A percentile compares a stretch with the other conserved stretches of the same genome.
Conservation (phyloP, 192 early-diverging fungal species). For the Lobosporangium transversale region DNA sequence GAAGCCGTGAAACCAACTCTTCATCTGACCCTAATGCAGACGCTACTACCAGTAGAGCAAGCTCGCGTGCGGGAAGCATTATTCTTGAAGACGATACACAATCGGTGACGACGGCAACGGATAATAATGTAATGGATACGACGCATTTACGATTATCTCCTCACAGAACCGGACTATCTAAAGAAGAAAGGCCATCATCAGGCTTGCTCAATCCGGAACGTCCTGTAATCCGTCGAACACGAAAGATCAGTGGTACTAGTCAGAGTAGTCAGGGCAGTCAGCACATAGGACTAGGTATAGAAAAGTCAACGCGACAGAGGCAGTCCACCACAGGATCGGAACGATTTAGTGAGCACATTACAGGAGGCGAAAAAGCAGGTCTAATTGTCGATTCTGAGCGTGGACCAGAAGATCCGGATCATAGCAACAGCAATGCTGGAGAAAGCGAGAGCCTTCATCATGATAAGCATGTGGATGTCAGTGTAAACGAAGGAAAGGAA, state of each 20-base stretch:
- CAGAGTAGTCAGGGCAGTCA: background rate
- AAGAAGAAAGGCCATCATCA: no score
- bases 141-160: no score
- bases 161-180: no score
- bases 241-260: slow-evolving; percentile 1
- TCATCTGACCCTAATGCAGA: background rate
- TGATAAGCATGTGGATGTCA: background rate
- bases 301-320: background rate
- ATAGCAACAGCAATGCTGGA: background rate
- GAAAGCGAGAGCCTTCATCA: slow-evolving; percentile 3
- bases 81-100: slow-evolving; percentile 18
- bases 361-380: no score
- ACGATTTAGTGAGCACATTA: background rate
- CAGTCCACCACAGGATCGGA: slow-evolving; percentile 14
- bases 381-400: no score
- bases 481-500: slow-evolving; percentile 1
- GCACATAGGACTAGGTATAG: background rate
- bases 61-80: slow-evolving; percentile 16
- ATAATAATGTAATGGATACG: no score
- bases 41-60: slow-evolving; percentile 5
- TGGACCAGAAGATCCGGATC: slow-evolving; percentile 2
- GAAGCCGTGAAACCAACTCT: slow-evolving; percentile 19
- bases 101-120: slow-evolving; percentile 9
- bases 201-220: background rate
- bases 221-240: background rate